Base-by-base conservation (phyloP, 345 rosid genomes). In the Citrus trifoliata region DNA sequence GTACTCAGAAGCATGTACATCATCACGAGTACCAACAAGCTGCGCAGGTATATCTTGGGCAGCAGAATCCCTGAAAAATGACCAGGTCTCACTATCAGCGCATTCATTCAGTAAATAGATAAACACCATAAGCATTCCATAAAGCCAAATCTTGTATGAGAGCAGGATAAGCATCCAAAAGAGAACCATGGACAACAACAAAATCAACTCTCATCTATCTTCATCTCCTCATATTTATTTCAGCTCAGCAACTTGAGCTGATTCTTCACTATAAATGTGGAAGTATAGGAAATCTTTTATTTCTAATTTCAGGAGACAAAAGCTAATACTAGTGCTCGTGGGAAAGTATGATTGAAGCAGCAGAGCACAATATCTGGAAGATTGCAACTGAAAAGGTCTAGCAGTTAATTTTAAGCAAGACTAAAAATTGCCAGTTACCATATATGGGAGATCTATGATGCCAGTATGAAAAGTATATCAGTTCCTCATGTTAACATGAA, bases 1-100 rank as follows among this genome's bases (percentile, higher is more conserved):
- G 61, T 86, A 79, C 59, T 22, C 81, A 48, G 70, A 70, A 63
- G 82, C 74, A 76, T 82, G 74, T 13, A 27, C 46, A 72, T 86
- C 86, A 56, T 53, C 83, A 10, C 68, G 80, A 55, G 83, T 64
- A 78, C 42, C 71, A 33, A 79, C 59, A 61, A 80, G 61, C 69
- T 84, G 85, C 35, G 76, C 75, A 35, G 83, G 83, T 32, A 80
- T 42, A 63, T 85, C 88, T 75, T 67, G 85, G 48, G 65, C 51
- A 18, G 77, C 73, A 80, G 83, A 46, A 84, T 76, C 80, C 86
- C 94, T 92, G 80, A 61, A 7, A 68, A 77, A 80, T 32, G 80
- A 63, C 46, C 60, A 83, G 76, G 48, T 48, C 74, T 81, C 73
- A 33, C 68, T 32, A 80, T 75, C 69, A 79, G 64, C 13, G 32